Base-by-base conservation (phyloP, 768 basidiomycete species). In the Boletus vermiculosoides region DNA sequence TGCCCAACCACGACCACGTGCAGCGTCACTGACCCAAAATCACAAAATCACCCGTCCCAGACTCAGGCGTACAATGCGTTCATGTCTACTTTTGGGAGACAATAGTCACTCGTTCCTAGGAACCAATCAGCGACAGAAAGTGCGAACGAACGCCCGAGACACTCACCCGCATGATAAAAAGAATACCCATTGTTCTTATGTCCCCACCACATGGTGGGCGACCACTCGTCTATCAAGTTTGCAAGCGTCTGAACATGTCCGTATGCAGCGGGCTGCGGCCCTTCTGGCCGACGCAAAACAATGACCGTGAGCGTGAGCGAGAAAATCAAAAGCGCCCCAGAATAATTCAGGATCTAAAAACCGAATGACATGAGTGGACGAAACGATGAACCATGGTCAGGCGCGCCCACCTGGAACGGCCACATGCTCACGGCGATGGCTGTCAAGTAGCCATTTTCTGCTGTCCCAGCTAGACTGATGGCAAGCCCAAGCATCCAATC, bases 141-240 rank as follows among this genome's bases (percentile, higher is more conserved):
- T 20, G 2, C n/a, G 15, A 23, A 40, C 11, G 20, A 20, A 30
- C 20, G 9, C n/a, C 31, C 11, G 22, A 45, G 23, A 53, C 33
- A 58, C 69, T 53, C 54, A 65, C 71, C 71, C 1, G 68, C 66
- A 54, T 62, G 66, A 45, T 31, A 49, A 28, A 20, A 45, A 0
- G 52, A 45, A 23, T 20, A 51, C 34, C 59, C 56, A 13, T 15
- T 33, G 1, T 44, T 41, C n/a, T 70, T 72, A 22, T 63, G 60
- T 18, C 66, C 71, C 65, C 71, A 72, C 70, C 70, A 66, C 60
- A 72, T 68, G 8, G 56, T 67, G 1, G 63, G 55, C n/a, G 70
- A 69, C 74, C 74, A 70, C n/a, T 75, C 71, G 53, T 75, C 74
- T 36, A 73, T 62, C 54, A 73, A 54, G 46, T 73, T 71, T 3